Base-by-base conservation (phyloP, 2,329 filamentous ascomycete genomes). In the Bimuria novae-zelandiae region DNA sequence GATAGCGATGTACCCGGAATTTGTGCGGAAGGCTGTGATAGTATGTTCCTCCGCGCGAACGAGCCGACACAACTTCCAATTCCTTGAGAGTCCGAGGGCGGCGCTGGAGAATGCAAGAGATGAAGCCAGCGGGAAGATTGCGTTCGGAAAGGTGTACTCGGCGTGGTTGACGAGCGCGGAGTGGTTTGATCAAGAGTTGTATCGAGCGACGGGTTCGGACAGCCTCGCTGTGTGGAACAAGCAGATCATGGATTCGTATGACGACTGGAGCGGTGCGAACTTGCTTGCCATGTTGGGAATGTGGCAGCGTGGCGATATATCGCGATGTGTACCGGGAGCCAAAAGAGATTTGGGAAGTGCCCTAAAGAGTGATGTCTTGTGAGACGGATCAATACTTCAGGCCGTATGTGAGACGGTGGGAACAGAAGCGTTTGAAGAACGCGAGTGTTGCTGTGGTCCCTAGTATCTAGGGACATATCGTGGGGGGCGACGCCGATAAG, bases 1-100 rank as follows among this genome's bases (percentile, higher is more conserved):
- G 79, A 64, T 74, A 4, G 73, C 77, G 1, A 73, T 82, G 40
- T 80, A 76, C 49, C 80, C 81, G 0, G 73, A 75, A n/a, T 80
- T 82, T 17, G 47, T 65, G 36, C 60, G 60, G 32, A 61, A 62
- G 25, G 73, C 77, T 35, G 77, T 82, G 7, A 76, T 79, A 0
- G 77, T 84, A 27, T 82, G 80, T 54, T 79, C 80, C 7, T 77
- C 77, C 5, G 82, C 82, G 0, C 68, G 69, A 23, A 83, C 82
- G 0, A 79, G 77, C 17, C 57, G 73, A 22, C 82, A 84, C 61
- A 84, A 84, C 60, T 77, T 76, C 49, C 78, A 78, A 3, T 84
- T 84, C 52, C 75, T 84, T 1, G 82, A 84, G 51, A 82, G 82
- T 0, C 77, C 81, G 10, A 79, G 77, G 40, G 68, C 73, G 0